These are phyloP conservation scores for Fusarium haematococcum DNA, from an alignment of 2,329 filamentous ascomycete genomes.

Conservation along the genomic window DNA sequence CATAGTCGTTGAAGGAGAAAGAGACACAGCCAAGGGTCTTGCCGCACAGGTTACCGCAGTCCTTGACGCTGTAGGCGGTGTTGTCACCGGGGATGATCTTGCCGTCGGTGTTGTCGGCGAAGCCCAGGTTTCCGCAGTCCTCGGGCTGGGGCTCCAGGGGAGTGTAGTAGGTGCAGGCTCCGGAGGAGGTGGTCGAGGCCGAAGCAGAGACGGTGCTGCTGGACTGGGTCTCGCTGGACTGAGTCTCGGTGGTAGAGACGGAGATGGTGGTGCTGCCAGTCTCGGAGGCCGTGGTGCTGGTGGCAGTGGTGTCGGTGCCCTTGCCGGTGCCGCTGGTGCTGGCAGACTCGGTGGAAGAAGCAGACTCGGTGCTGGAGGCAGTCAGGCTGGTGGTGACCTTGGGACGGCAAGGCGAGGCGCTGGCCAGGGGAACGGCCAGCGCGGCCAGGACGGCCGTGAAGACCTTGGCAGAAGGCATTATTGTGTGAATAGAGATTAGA, in stretches of 20 bases:
- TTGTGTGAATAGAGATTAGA: constrained; percentile 8
- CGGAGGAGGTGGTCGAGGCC: constrained; percentile 24
- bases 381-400: constrained; percentile 22
- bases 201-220: neutral
- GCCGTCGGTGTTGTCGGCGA: neutral
- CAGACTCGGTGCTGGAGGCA: neutral
- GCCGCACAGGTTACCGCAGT: constrained; percentile 28
- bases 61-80: neutral
- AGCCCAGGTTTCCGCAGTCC: constrained; percentile 19
- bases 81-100: constrained; percentile 9
- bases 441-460: constrained; percentile 34
- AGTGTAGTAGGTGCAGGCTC: constrained; percentile 17
- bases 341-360: constrained; percentile 2
- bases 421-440: constrained; percentile 27
- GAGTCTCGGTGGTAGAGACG: constrained; percentile 20
- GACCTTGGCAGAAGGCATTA: constrained; percentile 36
- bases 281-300: neutral
- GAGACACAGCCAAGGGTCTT: constrained; percentile 32
- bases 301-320: constrained; percentile 11
- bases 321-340: constrained; percentile 9
- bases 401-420: constrained; percentile 32
- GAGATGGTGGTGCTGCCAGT: neutral
- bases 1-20: constrained; percentile 15
- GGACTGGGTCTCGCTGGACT: constrained; percentile 15
- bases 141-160: neutral